Conservation (phyloP, 2,329 filamentous ascomycete species). For the Arthroderma sp. region DNA sequence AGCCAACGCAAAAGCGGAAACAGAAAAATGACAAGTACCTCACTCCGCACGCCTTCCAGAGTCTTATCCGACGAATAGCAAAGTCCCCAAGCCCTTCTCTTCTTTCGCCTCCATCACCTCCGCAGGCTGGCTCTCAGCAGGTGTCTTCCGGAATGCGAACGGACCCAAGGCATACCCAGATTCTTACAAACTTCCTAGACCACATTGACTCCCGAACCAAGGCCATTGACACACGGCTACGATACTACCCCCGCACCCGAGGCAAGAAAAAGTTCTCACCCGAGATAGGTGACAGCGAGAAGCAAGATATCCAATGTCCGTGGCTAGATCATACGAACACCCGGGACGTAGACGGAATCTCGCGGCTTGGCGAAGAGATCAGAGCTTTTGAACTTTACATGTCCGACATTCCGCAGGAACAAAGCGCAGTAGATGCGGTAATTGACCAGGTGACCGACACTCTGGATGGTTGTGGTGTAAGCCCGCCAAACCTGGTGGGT, state of each 20-base stretch:
- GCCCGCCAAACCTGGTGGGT: slow-evolving; percentile 36
- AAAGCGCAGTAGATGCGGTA: slow-evolving; percentile 16
- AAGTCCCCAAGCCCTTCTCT: no score
- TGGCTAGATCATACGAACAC: slow-evolving; percentile 17
- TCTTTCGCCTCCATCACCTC: no score
- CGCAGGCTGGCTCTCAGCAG: no score
- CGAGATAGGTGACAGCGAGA: background rate
- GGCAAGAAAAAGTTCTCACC: background rate
- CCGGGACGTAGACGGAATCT: slow-evolving; percentile 12
- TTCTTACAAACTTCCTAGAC: no score
- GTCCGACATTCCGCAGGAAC: slow-evolving; percentile 32
- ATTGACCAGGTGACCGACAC: slow-evolving; percentile 17
- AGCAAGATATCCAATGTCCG: slow-evolving; percentile 13
- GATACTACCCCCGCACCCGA: no score
- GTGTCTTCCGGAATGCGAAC: no score
- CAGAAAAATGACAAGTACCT: no score
- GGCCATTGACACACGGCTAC: background rate
- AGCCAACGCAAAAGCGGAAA: no score
- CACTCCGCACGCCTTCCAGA: no score
- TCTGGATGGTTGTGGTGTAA: slow-evolving; percentile 17
- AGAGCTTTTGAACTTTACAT: slow-evolving; percentile 33
- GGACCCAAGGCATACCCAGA: no score
- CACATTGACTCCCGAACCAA: no score
- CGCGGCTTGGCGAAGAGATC: slow-evolving; percentile 34
- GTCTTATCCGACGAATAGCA: no score